Evolutionary conservation across 495 filamentous ascomycete species (phyloP).

Genomic region (Usnea hakonensis): DNA sequence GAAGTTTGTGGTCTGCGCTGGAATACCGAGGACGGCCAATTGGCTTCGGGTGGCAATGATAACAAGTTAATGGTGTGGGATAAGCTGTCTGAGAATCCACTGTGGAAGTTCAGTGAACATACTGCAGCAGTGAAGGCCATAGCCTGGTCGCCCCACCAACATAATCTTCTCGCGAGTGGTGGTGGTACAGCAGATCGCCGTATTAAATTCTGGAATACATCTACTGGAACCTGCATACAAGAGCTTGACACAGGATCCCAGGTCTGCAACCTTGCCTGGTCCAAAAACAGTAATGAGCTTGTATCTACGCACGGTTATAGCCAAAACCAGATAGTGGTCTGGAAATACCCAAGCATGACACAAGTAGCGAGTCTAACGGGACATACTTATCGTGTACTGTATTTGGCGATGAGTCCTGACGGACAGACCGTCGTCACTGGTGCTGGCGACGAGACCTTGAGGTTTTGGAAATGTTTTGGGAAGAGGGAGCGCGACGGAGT

Average conservation of each 20-base stretch:
- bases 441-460: conserved; percentile 88
- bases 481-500: conserved; percentile 47
- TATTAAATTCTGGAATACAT: conserved; percentile 97
- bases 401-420: conserved; percentile 95
- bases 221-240: conserved; percentile 64
- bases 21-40: conserved; percentile 90
- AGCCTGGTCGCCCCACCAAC: conserved; percentile 96
- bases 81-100: conserved; percentile 73
- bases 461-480: conserved; percentile 95
- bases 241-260: conserved; percentile 94
- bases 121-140: conserved; percentile 96
- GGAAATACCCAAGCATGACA: conserved; percentile 97
- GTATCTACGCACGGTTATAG: conserved; percentile 96
- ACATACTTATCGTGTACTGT: conserved; percentile 92
- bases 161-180: conserved; percentile 85
- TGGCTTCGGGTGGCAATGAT: conserved; percentile 96
- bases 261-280: conserved; percentile 95
- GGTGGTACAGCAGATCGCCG: conserved; percentile 91
- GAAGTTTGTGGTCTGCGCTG: conserved; percentile 97
- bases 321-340: conserved; percentile 96
- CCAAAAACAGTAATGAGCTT: conserved; percentile 90
- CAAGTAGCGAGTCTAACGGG: conserved; percentile 92
- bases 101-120: conserved; percentile 89
- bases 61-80: conserved; percentile 99
- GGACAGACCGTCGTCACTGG: conserved; percentile 90